These are phyloP conservation scores for Trypanosoma vivax DNA, from an alignment of 208 protist genomes.

Conservation along the genomic window DNA sequence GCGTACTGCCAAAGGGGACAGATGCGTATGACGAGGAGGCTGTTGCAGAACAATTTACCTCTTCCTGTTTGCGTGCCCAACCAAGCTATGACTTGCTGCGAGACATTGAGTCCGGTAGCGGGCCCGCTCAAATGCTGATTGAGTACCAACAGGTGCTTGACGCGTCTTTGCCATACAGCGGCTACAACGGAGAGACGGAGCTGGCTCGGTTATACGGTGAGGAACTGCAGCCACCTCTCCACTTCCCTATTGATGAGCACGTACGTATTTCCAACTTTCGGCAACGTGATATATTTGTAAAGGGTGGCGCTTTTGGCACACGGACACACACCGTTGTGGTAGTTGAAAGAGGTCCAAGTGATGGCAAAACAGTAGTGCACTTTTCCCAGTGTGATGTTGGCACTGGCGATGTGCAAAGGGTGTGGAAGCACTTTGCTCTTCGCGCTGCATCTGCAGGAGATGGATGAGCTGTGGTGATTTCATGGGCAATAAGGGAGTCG, in stretches of 20 bases:
- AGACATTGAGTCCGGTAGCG: conserved; percentile 6
- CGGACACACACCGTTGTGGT: conserved; percentile 52
- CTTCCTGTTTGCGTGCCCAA: conserved; percentile 32
- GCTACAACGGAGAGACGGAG: conserved; percentile 22
- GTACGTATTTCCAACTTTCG: conserved; percentile 17
- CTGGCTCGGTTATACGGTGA: conserved; percentile 13
- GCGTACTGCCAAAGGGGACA: conserved; percentile 6
- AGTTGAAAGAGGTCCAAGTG: conserved; percentile 23
- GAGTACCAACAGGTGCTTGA: conserved; percentile 21
- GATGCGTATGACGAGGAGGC: conserved; percentile 8
- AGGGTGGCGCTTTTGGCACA: conserved; percentile 25
- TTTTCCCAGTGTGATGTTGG: conserved; percentile 34
- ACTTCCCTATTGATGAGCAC: conserved; percentile 16
- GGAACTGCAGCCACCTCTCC: conserved; percentile 4
- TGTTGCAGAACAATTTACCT: conserved; percentile 28
- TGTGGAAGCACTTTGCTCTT: conserved; percentile 21
- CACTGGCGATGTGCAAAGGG: conserved; percentile 2
- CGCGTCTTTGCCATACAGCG: conserved; percentile 21
- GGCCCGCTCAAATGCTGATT: not conserved
- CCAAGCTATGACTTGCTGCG: conserved; percentile 27
- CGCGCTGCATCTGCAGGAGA: conserved; percentile 3
- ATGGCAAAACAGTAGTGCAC: conserved; percentile 17
- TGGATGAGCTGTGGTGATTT: not conserved
- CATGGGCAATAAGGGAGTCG: not conserved
- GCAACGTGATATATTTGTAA: conserved; percentile 40